Evolutionary conservation across 192 early-diverging fungal species (phyloP), one percentile per base, ranked within the genome.

Genomic region (Podila horticola): DNA sequence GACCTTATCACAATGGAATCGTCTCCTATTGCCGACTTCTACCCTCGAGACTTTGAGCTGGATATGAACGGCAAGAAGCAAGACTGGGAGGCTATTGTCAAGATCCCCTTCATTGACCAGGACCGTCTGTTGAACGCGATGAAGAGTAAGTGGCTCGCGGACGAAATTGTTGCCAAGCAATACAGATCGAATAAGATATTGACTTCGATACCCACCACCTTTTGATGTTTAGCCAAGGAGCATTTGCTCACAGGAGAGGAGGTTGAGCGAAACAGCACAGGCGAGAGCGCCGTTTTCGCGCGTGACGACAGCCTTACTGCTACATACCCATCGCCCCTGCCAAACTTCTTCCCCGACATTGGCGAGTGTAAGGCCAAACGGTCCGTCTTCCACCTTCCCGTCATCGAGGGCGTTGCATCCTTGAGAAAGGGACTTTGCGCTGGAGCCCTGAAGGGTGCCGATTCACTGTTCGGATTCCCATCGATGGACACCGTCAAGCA

Each of bases 71-170:
- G 98, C 67, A 99, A 99, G 87, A 98, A 97, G 79, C 93, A 95
- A 84, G 91, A 93, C 5, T 99, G 97, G 97, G 97, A 99, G 86
- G 97, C 96, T 20, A 92, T 99, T n/a, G 96, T 98, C n/a, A 90
- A 95, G 59, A 93, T 99, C 60, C 94, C 97, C 15, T 99, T 99
- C 81, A 98, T 99, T 67, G 96, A 99, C 62, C 90, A 96, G 72
- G 82, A 91, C n/a, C 88, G 95, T 61, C 88, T 99, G 41, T 82
- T 95, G 62, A 73, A 86, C 13, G 97, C 96, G 0, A 94, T 99
- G 90, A 79, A 86, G 49, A 48, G 79, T 85, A 62, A 48, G 62
- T 38, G 2, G 4, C 41, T 0, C 15, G 41, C 41, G 41, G 41
- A 45, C 2, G 41, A 45, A 17, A 17, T 38, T 38, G 36, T 45